Percentiles rank a stretch among this genome's conserved stretches.
These are phyloP conservation scores for Cordyceps cateniannulata DNA, from an alignment of 2,329 filamentous ascomycete species.

Conservation along the genomic window DNA sequence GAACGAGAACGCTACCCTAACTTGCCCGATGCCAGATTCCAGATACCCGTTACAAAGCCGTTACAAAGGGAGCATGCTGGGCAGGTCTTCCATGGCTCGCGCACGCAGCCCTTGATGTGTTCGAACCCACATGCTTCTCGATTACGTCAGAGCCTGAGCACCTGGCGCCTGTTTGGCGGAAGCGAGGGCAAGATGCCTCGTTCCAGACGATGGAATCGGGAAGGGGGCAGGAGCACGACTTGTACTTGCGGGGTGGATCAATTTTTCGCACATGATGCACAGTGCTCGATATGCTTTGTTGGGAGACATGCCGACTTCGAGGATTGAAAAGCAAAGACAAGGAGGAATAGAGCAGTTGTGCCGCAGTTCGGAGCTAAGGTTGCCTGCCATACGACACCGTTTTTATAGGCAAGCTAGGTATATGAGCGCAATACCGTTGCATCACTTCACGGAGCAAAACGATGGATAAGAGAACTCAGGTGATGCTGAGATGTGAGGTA, in stretches of 20 bases:
- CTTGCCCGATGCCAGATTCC: slow-evolving; percentile 19
- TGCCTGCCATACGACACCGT: too few relatives aligned
- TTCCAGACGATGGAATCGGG: not conserved
- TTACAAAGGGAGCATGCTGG: slow-evolving; percentile 13
- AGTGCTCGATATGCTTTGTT: not conserved
- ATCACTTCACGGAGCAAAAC: too few relatives aligned
- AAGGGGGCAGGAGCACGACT: not conserved
- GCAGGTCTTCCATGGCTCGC: slow-evolving; percentile 12
- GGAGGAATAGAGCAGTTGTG: not conserved
- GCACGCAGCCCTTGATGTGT: too few relatives aligned
- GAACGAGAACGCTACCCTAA: slow-evolving; percentile 17
- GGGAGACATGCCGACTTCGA: not conserved
- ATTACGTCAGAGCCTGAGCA: too few relatives aligned
- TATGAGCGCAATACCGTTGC: too few relatives aligned
- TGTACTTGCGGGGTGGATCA: not conserved
- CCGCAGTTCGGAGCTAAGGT: too few relatives aligned
- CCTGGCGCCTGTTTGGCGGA: too few relatives aligned
- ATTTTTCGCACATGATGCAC: not conserved
- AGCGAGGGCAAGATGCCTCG: not conserved
- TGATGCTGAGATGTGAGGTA: too few relatives aligned
- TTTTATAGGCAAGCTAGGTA: too few relatives aligned
- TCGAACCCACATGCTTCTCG: too few relatives aligned
- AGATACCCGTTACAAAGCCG: slow-evolving; percentile 16
- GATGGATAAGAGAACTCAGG: too few relatives aligned
- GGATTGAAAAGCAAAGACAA: not conserved